Conservation (phyloP, 2,329 filamentous ascomycete species). For the Exophiala aquamarina region DNA sequence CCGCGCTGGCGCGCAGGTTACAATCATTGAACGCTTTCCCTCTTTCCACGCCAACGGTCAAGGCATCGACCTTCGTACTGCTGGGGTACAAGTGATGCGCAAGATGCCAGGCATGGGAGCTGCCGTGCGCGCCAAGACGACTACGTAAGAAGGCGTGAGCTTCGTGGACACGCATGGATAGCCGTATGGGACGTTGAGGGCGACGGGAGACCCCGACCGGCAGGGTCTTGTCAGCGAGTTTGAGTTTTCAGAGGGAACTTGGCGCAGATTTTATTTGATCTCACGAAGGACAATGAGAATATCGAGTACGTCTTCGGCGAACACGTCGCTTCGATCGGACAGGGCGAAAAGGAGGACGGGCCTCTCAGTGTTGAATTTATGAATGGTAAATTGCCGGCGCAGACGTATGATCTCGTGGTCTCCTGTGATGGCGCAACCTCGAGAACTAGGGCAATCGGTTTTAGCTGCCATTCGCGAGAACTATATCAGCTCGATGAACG, state of each 20-base stretch:
- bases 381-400: constrained; percentile 34
- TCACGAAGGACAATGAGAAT: constrained; percentile 39
- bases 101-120: constrained; percentile 35
- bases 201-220: constrained; percentile 33
- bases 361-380: constrained; percentile 41
- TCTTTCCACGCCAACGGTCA: constrained; percentile 34
- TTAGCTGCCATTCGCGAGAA: constrained; percentile 40
- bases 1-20: constrained; percentile 35
- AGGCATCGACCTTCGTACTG: constrained; percentile 36
- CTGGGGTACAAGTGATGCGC: constrained; percentile 37
- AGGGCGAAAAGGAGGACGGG: constrained; percentile 30
- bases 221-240: constrained; percentile 39
- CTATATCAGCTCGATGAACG: constrained; percentile 38
- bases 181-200: constrained; percentile 32
- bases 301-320: constrained; percentile 42
- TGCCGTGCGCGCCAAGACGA: constrained; percentile 30
- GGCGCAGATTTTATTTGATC: constrained; percentile 32
- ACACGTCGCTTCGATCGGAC: constrained; percentile 38
- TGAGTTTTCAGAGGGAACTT: constrained; percentile 39
- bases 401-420: constrained; percentile 50
- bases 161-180: constrained; percentile 31
- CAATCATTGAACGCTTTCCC: constrained; percentile 38
- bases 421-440: constrained; percentile 51
- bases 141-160: constrained; percentile 32
- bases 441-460: constrained; percentile 46